Percentiles rank a stretch among this genome's conserved stretches.
Conservation (phyloP, 2,329 filamentous ascomycete species). For the Ophioceras dolichostomum region DNA sequence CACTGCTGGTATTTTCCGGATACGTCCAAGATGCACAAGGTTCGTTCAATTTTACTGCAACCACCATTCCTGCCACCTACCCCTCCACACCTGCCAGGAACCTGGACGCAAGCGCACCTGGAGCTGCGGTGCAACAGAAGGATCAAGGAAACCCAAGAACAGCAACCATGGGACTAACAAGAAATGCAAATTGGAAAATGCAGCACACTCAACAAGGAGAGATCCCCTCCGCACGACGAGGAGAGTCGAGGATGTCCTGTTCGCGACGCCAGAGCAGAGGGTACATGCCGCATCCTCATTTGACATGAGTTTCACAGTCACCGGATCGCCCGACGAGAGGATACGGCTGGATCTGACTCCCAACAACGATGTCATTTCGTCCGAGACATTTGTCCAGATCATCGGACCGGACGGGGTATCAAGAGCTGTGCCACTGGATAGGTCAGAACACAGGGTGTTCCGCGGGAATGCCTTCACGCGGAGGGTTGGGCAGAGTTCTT, state of each 20-base stretch:
- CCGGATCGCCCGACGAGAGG: slow-evolving; percentile 49
- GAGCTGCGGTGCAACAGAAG: background rate
- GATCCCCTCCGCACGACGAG: slow-evolving; percentile 67
- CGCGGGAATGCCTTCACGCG: slow-evolving; percentile 67
- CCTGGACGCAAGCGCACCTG: background rate
- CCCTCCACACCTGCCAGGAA: background rate
- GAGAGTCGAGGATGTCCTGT: slow-evolving; percentile 58
- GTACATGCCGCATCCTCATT: slow-evolving; percentile 75
- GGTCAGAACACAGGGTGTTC: slow-evolving; percentile 66
- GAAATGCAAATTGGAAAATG: background rate
- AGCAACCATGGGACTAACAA: background rate
- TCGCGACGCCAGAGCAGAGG: slow-evolving; percentile 67
- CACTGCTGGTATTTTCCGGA: slow-evolving; percentile 1
- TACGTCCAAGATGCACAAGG: background rate
- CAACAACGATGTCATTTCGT: slow-evolving; percentile 77
- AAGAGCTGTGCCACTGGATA: no score
- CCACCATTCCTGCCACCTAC: background rate
- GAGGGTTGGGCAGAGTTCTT: slow-evolving; percentile 46
- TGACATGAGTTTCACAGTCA: slow-evolving; percentile 68
- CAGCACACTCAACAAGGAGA: slow-evolving; percentile 57
- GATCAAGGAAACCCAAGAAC: background rate
- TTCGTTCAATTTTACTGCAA: background rate
- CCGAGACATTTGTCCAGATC: slow-evolving; percentile 62
- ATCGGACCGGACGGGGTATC: slow-evolving; percentile 62
- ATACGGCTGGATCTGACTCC: slow-evolving; percentile 75